A percentile compares a stretch with the other conserved stretches of the same genome.
Conservation (phyloP, 129 eudicot genomes). For the Chrysanthemum makinoi region DNA sequence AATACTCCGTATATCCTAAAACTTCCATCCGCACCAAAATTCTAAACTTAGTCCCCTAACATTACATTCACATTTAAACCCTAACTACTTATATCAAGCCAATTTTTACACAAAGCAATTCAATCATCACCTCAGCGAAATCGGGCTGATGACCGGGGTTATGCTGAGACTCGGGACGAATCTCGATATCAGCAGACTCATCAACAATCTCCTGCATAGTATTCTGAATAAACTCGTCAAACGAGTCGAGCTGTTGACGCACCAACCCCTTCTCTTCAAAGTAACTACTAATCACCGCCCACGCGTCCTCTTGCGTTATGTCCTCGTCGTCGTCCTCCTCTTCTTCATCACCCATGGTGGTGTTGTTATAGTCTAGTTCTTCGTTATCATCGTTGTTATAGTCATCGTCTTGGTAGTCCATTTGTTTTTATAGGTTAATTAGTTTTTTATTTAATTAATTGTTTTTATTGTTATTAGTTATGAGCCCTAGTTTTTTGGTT, state of each 20-base stretch:
- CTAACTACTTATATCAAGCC: too few relatives aligned
- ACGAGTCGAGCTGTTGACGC: constrained; percentile 83
- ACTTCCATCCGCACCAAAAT: too few relatives aligned
- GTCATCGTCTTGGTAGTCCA: too few relatives aligned
- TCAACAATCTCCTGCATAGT: constrained; percentile 97
- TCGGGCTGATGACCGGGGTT: constrained; percentile 87
- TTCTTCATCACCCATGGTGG: constrained; percentile 8
- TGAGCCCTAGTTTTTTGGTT: too few relatives aligned
- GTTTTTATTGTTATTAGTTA: too few relatives aligned
- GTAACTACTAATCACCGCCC: constrained; percentile 87
- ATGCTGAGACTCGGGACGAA: constrained; percentile 94
- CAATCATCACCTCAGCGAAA: constrained; percentile 58
- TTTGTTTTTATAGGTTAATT: too few relatives aligned
- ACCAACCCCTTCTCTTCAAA: constrained; percentile 92
- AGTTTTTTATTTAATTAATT: too few relatives aligned
- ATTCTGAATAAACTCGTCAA: constrained; percentile 90
- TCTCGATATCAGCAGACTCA: constrained; percentile 86
- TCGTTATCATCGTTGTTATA: constrained; percentile 22
- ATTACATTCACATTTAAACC: too few relatives aligned
- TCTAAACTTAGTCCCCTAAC: too few relatives aligned
- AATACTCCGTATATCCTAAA: too few relatives aligned
- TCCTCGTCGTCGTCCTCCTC: constrained; percentile 48
- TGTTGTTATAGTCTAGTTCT: constrained; percentile 41
- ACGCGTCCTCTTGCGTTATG: constrained; percentile 89
- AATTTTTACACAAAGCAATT: too few relatives aligned